Evolutionary conservation across 1,139 yeast genomes (phyloP).

Genomic region (Blastobotrys proliferans): DNA sequence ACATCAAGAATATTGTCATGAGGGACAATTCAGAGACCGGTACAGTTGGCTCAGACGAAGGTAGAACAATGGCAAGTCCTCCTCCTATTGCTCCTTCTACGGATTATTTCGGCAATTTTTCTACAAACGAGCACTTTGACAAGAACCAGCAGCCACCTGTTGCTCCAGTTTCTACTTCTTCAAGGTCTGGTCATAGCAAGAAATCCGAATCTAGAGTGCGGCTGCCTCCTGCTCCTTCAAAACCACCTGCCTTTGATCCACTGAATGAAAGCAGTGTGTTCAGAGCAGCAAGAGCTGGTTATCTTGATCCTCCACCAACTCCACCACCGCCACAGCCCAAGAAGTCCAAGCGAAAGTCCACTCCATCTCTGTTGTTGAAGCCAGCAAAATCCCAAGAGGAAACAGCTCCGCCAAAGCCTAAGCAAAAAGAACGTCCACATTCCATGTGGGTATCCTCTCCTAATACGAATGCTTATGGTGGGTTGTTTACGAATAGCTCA

Average conservation of each 20-base stretch:
- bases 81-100: background rate
- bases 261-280: constrained; percentile 15
- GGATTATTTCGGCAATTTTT: constrained; percentile 7
- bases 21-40: constrained; percentile 14
- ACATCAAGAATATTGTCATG: constrained; percentile 24
- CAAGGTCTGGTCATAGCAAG: too few relatives aligned
- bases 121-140: constrained; percentile 4
- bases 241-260: constrained; percentile 16
- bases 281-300: constrained; percentile 16
- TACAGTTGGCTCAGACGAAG: constrained; percentile 14
- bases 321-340: constrained; percentile 1
- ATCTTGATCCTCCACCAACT: constrained; percentile 8
- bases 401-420: background rate
- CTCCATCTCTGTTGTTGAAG: constrained; percentile 1
- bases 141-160: too few relatives aligned
- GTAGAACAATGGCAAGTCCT: background rate
- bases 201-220: background rate
- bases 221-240: background rate
- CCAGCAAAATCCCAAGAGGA: background rate
- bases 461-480: background rate
- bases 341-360: constrained; percentile 1
- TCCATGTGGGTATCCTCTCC: background rate
- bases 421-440: background rate
- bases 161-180: background rate
- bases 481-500: background rate